Base-by-base conservation (phyloP, 1,139 yeast species). In the Suhomyces chickasaworum region DNA sequence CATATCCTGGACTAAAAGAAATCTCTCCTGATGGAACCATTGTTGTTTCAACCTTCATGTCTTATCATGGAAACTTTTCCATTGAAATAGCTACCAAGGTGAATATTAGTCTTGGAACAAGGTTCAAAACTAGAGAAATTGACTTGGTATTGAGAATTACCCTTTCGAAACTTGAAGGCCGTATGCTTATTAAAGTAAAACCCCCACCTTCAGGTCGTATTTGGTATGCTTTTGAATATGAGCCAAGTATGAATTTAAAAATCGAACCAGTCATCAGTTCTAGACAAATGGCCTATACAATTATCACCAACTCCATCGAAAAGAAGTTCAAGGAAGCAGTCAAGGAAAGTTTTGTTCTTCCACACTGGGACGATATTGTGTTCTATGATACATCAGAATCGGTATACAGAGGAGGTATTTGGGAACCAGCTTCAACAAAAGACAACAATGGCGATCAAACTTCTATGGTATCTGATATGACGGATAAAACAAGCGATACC, bases 181-280 rank as follows among this genome's bases (percentile, higher is more conserved):
- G 89, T 2, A 53, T 91, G 52, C 63, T 86, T 0, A 60, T 91
- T 23, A 73, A 79, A 44, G 65, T 91, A 36, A 93, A 93, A 60
- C 89, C 95, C 0, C 96, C 97, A 1, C 98, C 99, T 12, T 84
- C 96, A 3, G 84, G 83, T 49, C 76, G 98, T 56, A 59, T 93
- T 1, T 93, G 99, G 99, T 93, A 89, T 60, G 81, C 89, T 2
- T 93, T 90, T 64, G 89, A 84, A 54, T 66, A 76, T 7, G 89
- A 86, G 75, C 99, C 99, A 0, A 73, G 76, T 13, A 67, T 91
- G 64, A 84, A 82, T 49, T 65, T 93, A 52, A 82, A 78, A 32
- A 84, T 90, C 42, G 97, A 90, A 61, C 99, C 99, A 0, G 80
- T 89, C 12, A 89, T 93, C 17, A 87, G 96, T 54, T 82, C 95